A percentile compares a stretch with the other conserved stretches of the same genome.
Conservation (phyloP, 1,284 basidiomycete genomes). For the Leccinum subspadiceum region DNA sequence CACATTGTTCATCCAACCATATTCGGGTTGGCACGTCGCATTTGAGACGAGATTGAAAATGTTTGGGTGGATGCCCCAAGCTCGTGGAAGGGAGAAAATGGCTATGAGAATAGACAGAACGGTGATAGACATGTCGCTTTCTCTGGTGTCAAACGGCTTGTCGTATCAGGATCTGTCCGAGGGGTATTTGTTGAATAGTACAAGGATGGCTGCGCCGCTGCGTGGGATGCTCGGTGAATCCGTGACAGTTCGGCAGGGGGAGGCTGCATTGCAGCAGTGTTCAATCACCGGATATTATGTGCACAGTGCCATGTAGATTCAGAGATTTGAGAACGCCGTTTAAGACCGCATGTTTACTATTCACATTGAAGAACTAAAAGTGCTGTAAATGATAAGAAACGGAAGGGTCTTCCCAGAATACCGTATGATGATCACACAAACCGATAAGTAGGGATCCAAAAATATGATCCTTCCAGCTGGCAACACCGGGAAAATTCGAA, state of each 20-base stretch:
- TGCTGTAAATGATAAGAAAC: background rate
- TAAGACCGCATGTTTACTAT: background rate
- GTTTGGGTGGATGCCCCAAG: conserved; percentile 6
- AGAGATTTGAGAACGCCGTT: background rate
- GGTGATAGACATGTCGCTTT: conserved; percentile 8
- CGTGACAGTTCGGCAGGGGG: background rate
- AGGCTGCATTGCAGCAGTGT: background rate
- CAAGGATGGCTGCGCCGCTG: background rate
- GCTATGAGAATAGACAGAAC: conserved; percentile 1
- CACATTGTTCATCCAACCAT: conserved; percentile 26
- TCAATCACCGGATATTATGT: background rate
- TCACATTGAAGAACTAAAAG: background rate
- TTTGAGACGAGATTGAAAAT: conserved; percentile 7
- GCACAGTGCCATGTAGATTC: background rate
- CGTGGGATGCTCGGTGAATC: background rate
- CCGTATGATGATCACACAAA: background rate
- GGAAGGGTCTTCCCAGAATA: background rate
- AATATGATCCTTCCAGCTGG: too few species aligned
- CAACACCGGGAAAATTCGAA: too few species aligned
- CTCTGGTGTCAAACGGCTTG: background rate
- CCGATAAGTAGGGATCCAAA: background rate
- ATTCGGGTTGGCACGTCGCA: conserved; percentile 18
- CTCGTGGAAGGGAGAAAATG: conserved; percentile 4
- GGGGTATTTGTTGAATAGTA: background rate
- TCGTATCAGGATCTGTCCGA: background rate